phyloP scores from a whole-genome alignment of 164 flowering plant species.

The Cinnamomum chago region DNA sequence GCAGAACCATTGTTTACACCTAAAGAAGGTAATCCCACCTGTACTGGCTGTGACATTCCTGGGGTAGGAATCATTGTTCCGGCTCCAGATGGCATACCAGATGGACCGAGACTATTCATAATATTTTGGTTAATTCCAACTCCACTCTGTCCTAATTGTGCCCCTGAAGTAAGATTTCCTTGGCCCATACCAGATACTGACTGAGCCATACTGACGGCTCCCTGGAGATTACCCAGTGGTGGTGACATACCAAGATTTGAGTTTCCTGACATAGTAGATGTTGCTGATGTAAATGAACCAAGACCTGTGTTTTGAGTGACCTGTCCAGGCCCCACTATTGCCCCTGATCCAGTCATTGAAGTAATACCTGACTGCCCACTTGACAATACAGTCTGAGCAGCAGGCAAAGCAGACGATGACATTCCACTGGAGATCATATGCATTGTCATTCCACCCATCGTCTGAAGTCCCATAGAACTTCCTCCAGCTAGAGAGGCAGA shows the following conservation, averaged over 20 bases:
- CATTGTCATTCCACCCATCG: conserved; percentile 70
- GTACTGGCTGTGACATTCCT: conserved; percentile 70
- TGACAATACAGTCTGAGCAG: conserved; percentile 57
- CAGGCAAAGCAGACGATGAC: conserved; percentile 56
- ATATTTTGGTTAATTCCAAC: conserved; percentile 61
- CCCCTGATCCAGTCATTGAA: conserved; percentile 53
- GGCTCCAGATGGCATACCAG: conserved; percentile 53
- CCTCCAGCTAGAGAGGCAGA: conserved; percentile 62
- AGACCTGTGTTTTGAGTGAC: conserved; percentile 52
- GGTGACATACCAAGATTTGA: conserved; percentile 60
- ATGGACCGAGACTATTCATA: conserved; percentile 49
- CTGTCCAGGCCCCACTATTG: conserved; percentile 50
- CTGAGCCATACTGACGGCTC: conserved; percentile 58
- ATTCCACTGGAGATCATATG: conserved; percentile 93
- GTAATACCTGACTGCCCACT: conserved; percentile 57
- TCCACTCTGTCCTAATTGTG: conserved; percentile 68
- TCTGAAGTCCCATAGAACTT: conserved; percentile 60
- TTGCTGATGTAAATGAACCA: conserved; percentile 50
- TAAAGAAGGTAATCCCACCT: conserved; percentile 56
- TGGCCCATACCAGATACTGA: conserved; percentile 55
- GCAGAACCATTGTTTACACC: conserved; percentile 44
- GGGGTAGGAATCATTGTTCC: conserved; percentile 91
- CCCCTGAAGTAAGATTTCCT: conserved; percentile 53
- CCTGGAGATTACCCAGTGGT: conserved; percentile 60
- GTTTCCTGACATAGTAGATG: conserved; percentile 56